Base-by-base conservation (phyloP, 352 stramenopile species). In the Thraustochytrium sp. region DNA sequence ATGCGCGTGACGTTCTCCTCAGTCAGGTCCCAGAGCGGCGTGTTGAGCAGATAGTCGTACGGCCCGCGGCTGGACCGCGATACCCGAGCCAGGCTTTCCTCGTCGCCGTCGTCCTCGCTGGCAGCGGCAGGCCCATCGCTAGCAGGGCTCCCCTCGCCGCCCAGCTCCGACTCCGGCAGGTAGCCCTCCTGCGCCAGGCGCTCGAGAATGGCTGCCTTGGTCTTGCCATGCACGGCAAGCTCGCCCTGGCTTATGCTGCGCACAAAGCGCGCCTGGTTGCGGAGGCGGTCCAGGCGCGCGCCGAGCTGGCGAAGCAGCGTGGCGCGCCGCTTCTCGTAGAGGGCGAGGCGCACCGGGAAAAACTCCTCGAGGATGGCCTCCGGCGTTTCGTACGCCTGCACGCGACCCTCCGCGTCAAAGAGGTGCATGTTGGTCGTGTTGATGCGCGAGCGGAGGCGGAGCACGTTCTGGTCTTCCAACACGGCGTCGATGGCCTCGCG, bases 41-140 rank as follows among this genome's bases (percentile, higher is more conserved):
- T 99, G 75, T 94, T 96, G 40, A 99, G 91, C 59, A 99, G 89
- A 86, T 99, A 99, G 86, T 99, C 96, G 73, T 96, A 99, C 8
- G 59, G 26, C 34, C 34, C 34, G 18, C 18, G 26, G 26, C 18
- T 34, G 13, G 55, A 29, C 55, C 55, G 13, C 55, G 26, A 16
- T 65, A 29, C 26, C 26, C 34, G 34, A 31, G 55, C 26, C 34
- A 16, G 18, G 55, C 55, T 31, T 16, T 46, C 26, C 40, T 72
- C 59, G 9, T 72, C 59, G 36, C 26, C 36, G 59, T 13, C 21
- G 31, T 63, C 21, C 23, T 63, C 36, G 59, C 2, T n/a, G 40
- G 42, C 3, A 9, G 5, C 40, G 4, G 59, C 1, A 38, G 48
- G 18, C 48, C n/a, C n/a, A n/a, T 55, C n/a, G n/a, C 18, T 55